Conservation (phyloP, 495 filamentous ascomycete species). For the Cryomyces minteri region DNA sequence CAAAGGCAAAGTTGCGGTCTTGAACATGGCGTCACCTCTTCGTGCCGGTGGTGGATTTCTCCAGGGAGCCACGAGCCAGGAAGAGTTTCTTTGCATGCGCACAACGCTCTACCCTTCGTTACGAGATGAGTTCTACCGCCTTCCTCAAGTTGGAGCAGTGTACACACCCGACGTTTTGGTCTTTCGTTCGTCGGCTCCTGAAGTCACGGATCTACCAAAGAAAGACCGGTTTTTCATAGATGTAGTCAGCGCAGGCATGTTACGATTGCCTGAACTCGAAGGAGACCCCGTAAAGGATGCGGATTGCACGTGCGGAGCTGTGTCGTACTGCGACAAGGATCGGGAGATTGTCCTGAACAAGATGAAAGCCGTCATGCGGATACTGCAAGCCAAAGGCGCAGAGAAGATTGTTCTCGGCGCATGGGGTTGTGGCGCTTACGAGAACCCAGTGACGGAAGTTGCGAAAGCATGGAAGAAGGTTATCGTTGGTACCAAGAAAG, state of each 20-base stretch:
- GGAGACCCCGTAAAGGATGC: slow-evolving; percentile 1
- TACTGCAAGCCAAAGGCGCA: slow-evolving; percentile 8
- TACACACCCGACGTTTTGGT: slow-evolving; percentile 17
- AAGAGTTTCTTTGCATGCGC: slow-evolving; percentile 22
- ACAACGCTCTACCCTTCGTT: slow-evolving; percentile 19
- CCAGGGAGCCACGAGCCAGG: slow-evolving; percentile 17
- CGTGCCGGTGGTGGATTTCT: slow-evolving; percentile 14
- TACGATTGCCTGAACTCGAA: slow-evolving; percentile 12
- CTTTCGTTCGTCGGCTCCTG: slow-evolving; percentile 5
- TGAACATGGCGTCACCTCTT: slow-evolving; percentile 19
- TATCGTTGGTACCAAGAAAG: slow-evolving; percentile 4
- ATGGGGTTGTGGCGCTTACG: slow-evolving; percentile 22
- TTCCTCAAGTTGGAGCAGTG: slow-evolving; percentile 18
- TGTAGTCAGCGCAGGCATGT: slow-evolving; percentile 17
- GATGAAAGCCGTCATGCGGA: slow-evolving; percentile 21
- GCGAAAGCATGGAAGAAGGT: slow-evolving; percentile 18
- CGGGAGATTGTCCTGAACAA: slow-evolving; percentile 12
- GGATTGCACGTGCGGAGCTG: slow-evolving; percentile 19
- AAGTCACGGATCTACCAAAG: slow-evolving; percentile 10
- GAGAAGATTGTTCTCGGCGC: slow-evolving; percentile 20
- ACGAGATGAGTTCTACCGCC: slow-evolving; percentile 17
- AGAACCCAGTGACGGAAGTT: slow-evolving; percentile 19
- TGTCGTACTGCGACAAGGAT: slow-evolving; percentile 4
- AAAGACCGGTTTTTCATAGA: slow-evolving; percentile 17
- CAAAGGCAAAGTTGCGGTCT: slow-evolving; percentile 12